A percentile compares a stretch with the other conserved stretches of the same genome.
Evolutionary conservation across 108 stramenopile genomes (phyloP).

Genomic region (Pseudonitzschia delicatissima): DNA sequence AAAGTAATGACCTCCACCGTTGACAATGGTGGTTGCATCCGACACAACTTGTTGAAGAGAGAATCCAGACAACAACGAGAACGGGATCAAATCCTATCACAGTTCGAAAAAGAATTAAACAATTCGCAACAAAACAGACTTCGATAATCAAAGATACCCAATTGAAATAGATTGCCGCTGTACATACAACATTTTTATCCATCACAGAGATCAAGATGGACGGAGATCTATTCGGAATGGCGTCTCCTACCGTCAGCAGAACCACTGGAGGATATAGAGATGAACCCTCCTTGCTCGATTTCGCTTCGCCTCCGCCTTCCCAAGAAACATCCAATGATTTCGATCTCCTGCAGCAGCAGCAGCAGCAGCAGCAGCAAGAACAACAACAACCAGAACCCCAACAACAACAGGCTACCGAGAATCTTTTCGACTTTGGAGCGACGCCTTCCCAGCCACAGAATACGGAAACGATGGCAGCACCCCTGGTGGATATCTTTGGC

Average conservation of each 20-base stretch:
- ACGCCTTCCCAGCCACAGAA: background rate
- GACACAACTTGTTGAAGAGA: no score
- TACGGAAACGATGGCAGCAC: background rate
- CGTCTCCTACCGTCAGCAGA: background rate
- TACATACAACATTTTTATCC: no score
- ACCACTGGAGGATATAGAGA: background rate
- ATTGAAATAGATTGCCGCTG: no score
- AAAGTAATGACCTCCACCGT: no score
- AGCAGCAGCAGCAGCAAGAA: background rate
- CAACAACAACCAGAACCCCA: background rate
- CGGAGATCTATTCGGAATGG: conserved; percentile 2
- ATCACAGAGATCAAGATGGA: conserved; percentile 4
- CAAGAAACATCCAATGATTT: background rate
- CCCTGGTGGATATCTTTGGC: background rate
- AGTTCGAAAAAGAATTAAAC: no score
- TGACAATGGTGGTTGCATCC: no score
- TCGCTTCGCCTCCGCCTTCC: background rate
- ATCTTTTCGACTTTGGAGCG: conserved; percentile 2
- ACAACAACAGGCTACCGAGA: background rate
- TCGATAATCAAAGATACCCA: no score
- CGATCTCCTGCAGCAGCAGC: background rate
- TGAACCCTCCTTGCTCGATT: background rate
- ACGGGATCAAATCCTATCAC: no score
- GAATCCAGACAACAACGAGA: no score
- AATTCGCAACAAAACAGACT: no score